A percentile compares a stretch with the other conserved stretches of the same genome.
Evolutionary conservation across 2,329 filamentous ascomycete genomes (phyloP).

Genomic region (Penicillium sp.): DNA sequence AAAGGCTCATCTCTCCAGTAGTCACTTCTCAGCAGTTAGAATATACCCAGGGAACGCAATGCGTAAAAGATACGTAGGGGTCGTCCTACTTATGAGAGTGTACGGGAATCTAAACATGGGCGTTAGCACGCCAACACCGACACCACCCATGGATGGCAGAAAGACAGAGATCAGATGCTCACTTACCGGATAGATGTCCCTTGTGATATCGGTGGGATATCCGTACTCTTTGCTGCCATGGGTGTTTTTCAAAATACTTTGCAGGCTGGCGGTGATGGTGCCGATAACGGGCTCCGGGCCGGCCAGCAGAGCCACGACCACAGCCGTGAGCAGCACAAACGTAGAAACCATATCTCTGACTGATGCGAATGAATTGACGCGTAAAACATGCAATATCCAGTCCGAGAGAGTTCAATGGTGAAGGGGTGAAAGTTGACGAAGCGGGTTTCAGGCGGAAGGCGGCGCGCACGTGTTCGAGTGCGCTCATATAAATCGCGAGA

Average conservation of each 20-base stretch:
- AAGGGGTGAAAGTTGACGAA: neutral
- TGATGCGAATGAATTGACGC: neutral
- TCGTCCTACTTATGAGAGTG: slow-evolving; percentile 41
- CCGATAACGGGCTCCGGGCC: slow-evolving; percentile 23
- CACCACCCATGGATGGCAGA: neutral
- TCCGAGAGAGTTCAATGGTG: neutral
- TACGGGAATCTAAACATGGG: slow-evolving; percentile 34
- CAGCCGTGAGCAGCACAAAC: slow-evolving; percentile 14
- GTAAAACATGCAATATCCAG: no score
- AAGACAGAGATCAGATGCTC: neutral
- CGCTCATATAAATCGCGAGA: neutral
- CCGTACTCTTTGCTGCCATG: slow-evolving; percentile 50
- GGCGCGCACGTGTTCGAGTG: slow-evolving; percentile 10
- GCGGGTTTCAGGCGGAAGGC: neutral
- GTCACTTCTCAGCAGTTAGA: slow-evolving; percentile 45
- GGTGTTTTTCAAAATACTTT: slow-evolving; percentile 54
- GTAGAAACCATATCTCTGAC: slow-evolving; percentile 6
- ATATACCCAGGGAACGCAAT: neutral
- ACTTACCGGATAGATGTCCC: slow-evolving; percentile 55
- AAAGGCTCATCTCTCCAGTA: slow-evolving; percentile 50
- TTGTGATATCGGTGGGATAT: slow-evolving; percentile 59
- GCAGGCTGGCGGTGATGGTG: slow-evolving; percentile 45
- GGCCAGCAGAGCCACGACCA: slow-evolving; percentile 21
- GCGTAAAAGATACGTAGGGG: neutral
- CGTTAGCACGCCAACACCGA: slow-evolving; percentile 5